Evolutionary conservation across 202 grass and related monocot species (phyloP), one percentile per base, ranked within the genome.

Genomic region (Sporobolus alterniflorus): DNA sequence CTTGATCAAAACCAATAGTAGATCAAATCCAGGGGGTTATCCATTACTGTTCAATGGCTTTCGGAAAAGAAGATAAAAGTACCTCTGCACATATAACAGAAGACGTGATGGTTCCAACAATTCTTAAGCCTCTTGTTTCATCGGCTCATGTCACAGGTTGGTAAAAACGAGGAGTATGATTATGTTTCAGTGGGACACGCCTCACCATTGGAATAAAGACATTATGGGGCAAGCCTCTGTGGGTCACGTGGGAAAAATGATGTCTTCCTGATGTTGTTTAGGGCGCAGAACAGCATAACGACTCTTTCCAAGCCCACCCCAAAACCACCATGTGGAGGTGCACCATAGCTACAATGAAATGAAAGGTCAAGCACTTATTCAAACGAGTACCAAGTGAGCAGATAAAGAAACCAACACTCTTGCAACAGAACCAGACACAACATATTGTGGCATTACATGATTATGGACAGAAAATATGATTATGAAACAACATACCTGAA

Each of bases 181-280:
- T 2, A 74, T 40, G 17, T 20, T 76, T 67, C 26, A 50, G 8
- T 0, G 11, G 8, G 28, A 15, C 52, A 32, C 21, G 36, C 26
- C 66, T 64, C 41, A 21, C 7, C 20, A 9, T 30, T 21, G 56
- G 9, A 50, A 11, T 9, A 51, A 56, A 18, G 50, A 76, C 65
- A n/a, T 87, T 84, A 96, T 24, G 96, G 93, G 32, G 75, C 64
- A 12, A 98, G 90, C 73, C 96, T 88, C 60, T 95, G 91, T 14
- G 96, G 93, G 33, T 98, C 96, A 1, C 96, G 96, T 22, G 96
- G 96, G 87, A 98, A 98, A n/a, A 98, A 87, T 0, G 96, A 98
- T 14, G 96, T 90, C 65, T 98, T 95, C 64, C 96, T 90, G 65
- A 98, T 98, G 76, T 95, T 98, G 80, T 95, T 95, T 1, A 98